phyloP scores from a whole-genome alignment of 352 stramenopile genomes.

The Peronosclerospora sorghi region DNA sequence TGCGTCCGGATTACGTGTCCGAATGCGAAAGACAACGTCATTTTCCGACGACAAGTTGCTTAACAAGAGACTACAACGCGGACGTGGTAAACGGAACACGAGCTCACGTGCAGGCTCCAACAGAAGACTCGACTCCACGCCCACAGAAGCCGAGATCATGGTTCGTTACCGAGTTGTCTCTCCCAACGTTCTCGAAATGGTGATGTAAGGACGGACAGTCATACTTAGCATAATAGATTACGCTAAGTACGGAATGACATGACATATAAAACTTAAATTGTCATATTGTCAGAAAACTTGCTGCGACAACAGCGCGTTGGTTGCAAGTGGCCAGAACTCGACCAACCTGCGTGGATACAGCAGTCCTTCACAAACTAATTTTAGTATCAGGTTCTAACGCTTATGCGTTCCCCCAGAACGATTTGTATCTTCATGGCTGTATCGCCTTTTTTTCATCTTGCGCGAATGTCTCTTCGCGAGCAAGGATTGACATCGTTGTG shows the following conservation, averaged over 20 bases:
- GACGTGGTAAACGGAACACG: slow-evolving; percentile 22
- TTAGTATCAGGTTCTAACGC: no score
- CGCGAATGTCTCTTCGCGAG: no score
- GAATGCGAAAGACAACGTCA: slow-evolving; percentile 60
- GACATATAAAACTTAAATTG: neutral
- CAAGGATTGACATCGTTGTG: no score
- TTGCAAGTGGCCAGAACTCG: no score
- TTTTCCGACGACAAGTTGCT: slow-evolving; percentile 54
- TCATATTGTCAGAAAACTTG: slow-evolving; percentile 4
- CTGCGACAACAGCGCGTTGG: no score
- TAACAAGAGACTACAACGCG: slow-evolving; percentile 32
- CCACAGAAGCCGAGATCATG: slow-evolving; percentile 68
- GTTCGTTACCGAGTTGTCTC: neutral
- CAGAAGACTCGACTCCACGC: slow-evolving; percentile 59
- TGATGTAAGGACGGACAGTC: no score
- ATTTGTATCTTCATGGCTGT: no score
- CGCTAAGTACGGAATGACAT: slow-evolving; percentile 1
- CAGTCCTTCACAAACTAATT: no score
- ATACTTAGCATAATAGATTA: no score
- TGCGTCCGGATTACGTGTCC: slow-evolving; percentile 63
- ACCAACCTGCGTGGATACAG: no score
- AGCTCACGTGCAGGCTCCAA: slow-evolving; percentile 55
- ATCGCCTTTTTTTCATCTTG: no score
- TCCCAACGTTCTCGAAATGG: neutral
- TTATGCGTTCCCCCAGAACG: no score